Evolutionary conservation across 2,329 filamentous ascomycete genomes (phyloP), one percentile per base, ranked within the genome.

Genomic region (Neoascochyta sp.): DNA sequence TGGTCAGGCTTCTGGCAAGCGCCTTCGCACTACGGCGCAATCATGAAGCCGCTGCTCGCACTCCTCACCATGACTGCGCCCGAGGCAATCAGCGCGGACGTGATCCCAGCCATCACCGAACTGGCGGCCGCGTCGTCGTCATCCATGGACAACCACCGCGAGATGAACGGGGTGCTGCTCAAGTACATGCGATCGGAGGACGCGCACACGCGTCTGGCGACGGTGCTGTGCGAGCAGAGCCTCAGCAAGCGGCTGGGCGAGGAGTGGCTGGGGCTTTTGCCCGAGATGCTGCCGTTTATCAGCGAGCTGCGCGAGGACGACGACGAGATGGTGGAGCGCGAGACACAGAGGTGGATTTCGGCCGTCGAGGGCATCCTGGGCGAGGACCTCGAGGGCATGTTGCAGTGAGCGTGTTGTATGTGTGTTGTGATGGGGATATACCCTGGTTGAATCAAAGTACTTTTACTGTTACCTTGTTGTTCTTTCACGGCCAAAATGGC

Each of bases 301-400:
- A 93, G 86, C 54, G 92, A 98, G 68, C 64, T 95, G 54, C 83
- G 95, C 67, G 92, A 98, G 58, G 92, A 98, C 60, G 92, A 96
- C 47, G 89, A 96, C 56, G 92, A 96, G 67, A 74, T 75, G 16
- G 90, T 98, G 14, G 92, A 98, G 69, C 73, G 80, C 55, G 89
- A 95, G 69, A 90, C 88, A 20, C 77, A 89, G 57, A 74, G 79
- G 52, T 95, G 92, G 90, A 92, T 96, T 50, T 76, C 82, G 57
- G 80, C 81, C 65, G 93, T 98, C 57, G 90, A 96, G 66, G 81
- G 77, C 25, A 83, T 93, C 16, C 67, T 96, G 29, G 92, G 92
- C 4, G 90, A 96, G 73, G 88, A 83, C 51, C 66, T 96, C 57
- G 87, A 95, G 64, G 80, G 81, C 29, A 95, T 95, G 90, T 71